Evolutionary conservation across 257 asterid genomes (phyloP).

Genomic region (Nicotiana tomentosiformis): DNA sequence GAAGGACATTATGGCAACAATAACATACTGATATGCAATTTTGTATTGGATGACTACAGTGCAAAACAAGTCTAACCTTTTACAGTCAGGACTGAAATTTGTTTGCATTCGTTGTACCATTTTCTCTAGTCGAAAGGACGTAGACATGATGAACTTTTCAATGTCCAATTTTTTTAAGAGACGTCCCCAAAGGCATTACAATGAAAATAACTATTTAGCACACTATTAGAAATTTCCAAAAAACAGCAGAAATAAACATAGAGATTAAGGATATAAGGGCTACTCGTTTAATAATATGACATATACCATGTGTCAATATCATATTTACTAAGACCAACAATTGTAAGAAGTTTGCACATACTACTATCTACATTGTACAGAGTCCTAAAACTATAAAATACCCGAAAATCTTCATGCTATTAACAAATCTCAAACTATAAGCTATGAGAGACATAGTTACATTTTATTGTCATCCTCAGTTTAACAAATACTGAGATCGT

Average conservation of each 20-base stretch:
- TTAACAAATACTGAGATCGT: not conserved
- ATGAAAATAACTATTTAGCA: not conserved
- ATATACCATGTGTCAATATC: not conserved
- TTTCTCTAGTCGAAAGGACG: not conserved
- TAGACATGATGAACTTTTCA: not conserved
- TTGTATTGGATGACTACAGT: not conserved
- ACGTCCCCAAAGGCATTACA: not conserved
- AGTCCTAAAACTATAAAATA: not conserved
- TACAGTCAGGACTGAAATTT: not conserved
- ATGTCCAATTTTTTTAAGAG: not conserved
- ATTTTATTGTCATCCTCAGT: not conserved
- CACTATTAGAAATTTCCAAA: not conserved
- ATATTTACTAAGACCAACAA: not conserved
- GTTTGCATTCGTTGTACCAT: not conserved
- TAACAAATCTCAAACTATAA: not conserved
- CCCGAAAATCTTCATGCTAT: not conserved
- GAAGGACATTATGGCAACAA: not conserved
- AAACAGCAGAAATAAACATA: not conserved
- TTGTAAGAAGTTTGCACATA: not conserved
- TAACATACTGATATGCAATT: not conserved
- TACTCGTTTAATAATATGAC: not conserved
- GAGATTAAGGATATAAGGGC: not conserved
- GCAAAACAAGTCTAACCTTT: not conserved
- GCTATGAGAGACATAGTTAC: not conserved
- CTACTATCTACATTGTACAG: not conserved